Base-by-base conservation (phyloP, 208 protist genomes). In the Polymyxa betae region DNA sequence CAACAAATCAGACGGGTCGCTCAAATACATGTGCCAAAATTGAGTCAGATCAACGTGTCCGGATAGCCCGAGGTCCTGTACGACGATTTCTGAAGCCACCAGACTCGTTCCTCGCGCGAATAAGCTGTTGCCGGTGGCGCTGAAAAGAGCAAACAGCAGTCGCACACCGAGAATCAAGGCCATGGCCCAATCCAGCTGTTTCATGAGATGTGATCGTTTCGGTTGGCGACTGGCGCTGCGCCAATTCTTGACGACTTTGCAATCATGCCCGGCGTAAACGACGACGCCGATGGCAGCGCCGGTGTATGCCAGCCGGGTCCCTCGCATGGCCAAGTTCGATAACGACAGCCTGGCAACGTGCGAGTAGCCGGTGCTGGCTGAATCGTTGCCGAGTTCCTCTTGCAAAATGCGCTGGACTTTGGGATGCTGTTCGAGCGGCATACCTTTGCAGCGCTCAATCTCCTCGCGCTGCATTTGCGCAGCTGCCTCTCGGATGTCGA, bases 191-290 rank as follows among this genome's bases (percentile, higher is more conserved):
- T 82, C 72, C 72, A 82, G 72, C 5, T 5, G 5, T 35, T 82
- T 82, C 72, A 82, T 82, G 16, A 82, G 72, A 43, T 82, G 72
- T 43, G 72, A 82, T 45, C 72, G 5, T 82, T 82, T 82, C 16
- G 40, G 5, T 5, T 20, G 5, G n/a, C n/a, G 5, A 5, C 5
- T 16, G 5, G 12, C n/a, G 16, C 40, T 35, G 5, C 5, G 16
- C 72, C 72, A 82, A 43, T 82, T 82, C n/a, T 35, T 5, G 72
- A n/a, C 72, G n/a, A 82, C 72, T 43, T 82, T 82, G 35, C 35
- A 45, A 45, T 82, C 72, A n/a, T 82, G 72, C 35, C 72, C 72
- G 5, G 72, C 72, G n/a, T 82, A 82, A 5, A 82, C 72, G 72
- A 82, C 40, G 72, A 82, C 72, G n/a, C 72, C 72, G 35, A 35